Percentiles rank a stretch among this genome's conserved stretches.
These are phyloP conservation scores for Lepidium aucheri DNA, from an alignment of 345 rosid species.

Conservation along the genomic window DNA sequence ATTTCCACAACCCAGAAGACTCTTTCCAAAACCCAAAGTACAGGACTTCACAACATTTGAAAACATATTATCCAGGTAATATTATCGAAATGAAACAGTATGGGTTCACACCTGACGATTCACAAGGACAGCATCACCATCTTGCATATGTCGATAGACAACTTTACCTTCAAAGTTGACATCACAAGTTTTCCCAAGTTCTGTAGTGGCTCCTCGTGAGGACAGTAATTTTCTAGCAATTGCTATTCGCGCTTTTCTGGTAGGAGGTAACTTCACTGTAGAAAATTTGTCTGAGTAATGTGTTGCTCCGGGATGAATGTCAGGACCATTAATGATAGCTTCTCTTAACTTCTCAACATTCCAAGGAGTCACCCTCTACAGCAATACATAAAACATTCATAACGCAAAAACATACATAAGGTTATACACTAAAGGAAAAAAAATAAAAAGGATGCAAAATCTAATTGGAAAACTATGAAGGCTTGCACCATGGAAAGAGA, in stretches of 20 bases:
- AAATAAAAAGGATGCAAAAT: background rate
- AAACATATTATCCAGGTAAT: background rate
- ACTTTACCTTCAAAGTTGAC: slow-evolving; percentile 66
- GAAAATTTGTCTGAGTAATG: slow-evolving; percentile 69
- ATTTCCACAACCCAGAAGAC: background rate
- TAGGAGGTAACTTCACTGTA: slow-evolving; percentile 41
- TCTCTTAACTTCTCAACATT: slow-evolving; percentile 61
- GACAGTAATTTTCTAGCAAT: slow-evolving; percentile 72
- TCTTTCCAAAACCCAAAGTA: background rate
- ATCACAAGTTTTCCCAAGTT: slow-evolving; percentile 54
- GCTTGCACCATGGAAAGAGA: background rate
- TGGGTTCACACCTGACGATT: slow-evolving; percentile 77
- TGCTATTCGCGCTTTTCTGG: slow-evolving; percentile 48
- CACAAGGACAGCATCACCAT: slow-evolving; percentile 92
- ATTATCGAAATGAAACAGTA: background rate
- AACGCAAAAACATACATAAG: background rate
- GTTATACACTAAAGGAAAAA: background rate
- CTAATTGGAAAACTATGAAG: background rate
- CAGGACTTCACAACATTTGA: background rate
- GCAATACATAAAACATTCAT: slow-evolving; percentile 2
- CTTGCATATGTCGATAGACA: slow-evolving; percentile 82
- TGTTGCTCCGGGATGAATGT: slow-evolving; percentile 86
- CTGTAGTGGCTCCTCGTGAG: slow-evolving; percentile 58
- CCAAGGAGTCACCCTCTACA: slow-evolving; percentile 92
- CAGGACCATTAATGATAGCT: slow-evolving; percentile 80